Percentiles rank a stretch among this genome's conserved stretches.
phyloP scores from a whole-genome alignment of 2,329 filamentous ascomycete species.

The Sporothrix phasma region DNA sequence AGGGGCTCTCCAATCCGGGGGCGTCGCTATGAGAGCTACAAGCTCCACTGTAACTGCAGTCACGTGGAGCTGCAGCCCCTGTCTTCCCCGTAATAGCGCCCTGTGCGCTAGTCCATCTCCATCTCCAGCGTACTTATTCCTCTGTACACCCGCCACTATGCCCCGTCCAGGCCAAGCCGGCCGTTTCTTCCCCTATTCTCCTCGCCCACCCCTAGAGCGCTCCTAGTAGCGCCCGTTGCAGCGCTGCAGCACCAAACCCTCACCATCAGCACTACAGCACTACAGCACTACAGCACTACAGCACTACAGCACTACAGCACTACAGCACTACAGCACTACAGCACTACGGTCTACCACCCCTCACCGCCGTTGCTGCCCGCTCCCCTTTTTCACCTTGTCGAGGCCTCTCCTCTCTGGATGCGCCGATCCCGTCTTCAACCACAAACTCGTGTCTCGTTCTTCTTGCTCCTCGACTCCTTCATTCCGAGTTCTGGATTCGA shows the following conservation, averaged over 20 bases:
- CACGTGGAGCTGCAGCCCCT: not conserved
- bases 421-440: slow-evolving; percentile 1
- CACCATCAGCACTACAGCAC: no score
- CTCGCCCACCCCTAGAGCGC: not conserved
- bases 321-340: not conserved
- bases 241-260: no score
- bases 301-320: not conserved
- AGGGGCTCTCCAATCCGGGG: not conserved
- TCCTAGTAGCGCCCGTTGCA: not conserved
- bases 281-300: not conserved
- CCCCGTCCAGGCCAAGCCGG: slow-evolving; percentile 1
- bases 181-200: not conserved
- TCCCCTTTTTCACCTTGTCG: not conserved
- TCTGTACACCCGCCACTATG: not conserved
- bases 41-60: not conserved
- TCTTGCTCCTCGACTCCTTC: not conserved
- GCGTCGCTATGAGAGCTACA: not conserved
- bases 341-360: slow-evolving; percentile 1
- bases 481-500: no score
- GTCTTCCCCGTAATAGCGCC: not conserved
- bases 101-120: not conserved
- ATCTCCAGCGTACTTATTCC: no score
- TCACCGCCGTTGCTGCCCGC: slow-evolving; percentile 12
- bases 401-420: not conserved
- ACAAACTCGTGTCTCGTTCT: not conserved